phyloP scores from a whole-genome alignment of 2,329 filamentous ascomycete species.

The Aspergillus sp. region DNA sequence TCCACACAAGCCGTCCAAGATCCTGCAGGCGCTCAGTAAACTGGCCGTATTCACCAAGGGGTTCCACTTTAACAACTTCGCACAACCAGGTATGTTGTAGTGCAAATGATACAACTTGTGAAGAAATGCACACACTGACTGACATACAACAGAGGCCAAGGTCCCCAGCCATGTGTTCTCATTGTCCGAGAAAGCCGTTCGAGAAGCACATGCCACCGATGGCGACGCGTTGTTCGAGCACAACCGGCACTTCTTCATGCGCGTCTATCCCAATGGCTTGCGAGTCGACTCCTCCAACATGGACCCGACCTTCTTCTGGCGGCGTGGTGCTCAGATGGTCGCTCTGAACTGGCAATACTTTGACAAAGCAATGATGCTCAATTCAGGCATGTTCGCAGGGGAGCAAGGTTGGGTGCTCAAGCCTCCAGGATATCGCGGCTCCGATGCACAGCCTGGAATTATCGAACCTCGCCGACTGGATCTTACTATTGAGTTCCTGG shows the following conservation, averaged over 20 bases:
- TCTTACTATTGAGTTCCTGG: conserved; percentile 71
- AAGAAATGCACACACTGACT: too few relatives aligned
- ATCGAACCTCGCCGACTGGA: conserved; percentile 60
- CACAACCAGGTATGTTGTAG: conserved; percentile 62
- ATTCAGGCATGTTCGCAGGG: conserved; percentile 85
- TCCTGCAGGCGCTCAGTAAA: conserved; percentile 70
- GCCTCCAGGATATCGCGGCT: conserved; percentile 68
- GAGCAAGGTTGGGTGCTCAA: conserved; percentile 85
- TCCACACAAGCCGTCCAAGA: conserved; percentile 58
- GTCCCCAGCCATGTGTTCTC: conserved; percentile 67
- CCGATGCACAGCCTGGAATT: conserved; percentile 32
- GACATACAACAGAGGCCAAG: conserved; percentile 41
- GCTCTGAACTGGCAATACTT: conserved; percentile 92
- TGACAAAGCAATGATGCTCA: conserved; percentile 94
- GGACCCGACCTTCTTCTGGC: conserved; percentile 82
- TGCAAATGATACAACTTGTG: too few relatives aligned
- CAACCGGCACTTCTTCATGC: conserved; percentile 80
- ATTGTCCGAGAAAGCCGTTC: conserved; percentile 62
- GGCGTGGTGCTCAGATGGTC: conserved; percentile 84
- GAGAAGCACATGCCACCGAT: conserved; percentile 63
- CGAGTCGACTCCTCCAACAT: conserved; percentile 83
- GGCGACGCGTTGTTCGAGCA: conserved; percentile 72
- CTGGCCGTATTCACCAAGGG: conserved; percentile 86
- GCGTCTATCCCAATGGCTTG: conserved; percentile 81
- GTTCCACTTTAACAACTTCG: conserved; percentile 74